phyloP scores from a whole-genome alignment of 2,329 filamentous ascomycete genomes.

The Talaromyces sp. region DNA sequence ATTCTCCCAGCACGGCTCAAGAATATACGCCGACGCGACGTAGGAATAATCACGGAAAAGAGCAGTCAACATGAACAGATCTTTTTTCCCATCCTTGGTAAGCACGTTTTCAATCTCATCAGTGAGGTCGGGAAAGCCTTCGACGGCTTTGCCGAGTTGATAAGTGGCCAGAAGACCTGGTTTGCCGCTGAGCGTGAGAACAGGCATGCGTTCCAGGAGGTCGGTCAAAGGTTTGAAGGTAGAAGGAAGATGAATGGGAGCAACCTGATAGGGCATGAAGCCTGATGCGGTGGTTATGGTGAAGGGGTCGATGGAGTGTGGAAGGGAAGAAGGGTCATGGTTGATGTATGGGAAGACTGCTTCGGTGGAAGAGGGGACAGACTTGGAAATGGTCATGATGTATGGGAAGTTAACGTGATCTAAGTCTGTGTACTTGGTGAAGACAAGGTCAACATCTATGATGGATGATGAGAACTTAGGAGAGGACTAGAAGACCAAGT shows the following conservation, averaged over 20 bases:
- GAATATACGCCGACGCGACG: slow-evolving; percentile 79
- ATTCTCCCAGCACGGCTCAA: slow-evolving; percentile 84
- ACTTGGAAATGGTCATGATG: slow-evolving; percentile 37
- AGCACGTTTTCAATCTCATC: slow-evolving; percentile 65
- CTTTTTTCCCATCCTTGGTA: slow-evolving; percentile 50
- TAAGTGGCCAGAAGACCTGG: slow-evolving; percentile 73
- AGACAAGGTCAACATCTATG: neutral
- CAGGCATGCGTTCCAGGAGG: slow-evolving; percentile 72
- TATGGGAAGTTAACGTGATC: neutral
- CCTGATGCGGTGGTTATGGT: slow-evolving; percentile 47
- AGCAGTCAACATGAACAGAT: slow-evolving; percentile 77
- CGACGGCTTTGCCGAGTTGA: slow-evolving; percentile 70
- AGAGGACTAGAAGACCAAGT: neutral
- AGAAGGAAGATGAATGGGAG: slow-evolving; percentile 56
- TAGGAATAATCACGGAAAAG: slow-evolving; percentile 91
- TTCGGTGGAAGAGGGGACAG: slow-evolving; percentile 35
- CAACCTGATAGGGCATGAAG: slow-evolving; percentile 42
- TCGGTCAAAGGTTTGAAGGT: slow-evolving; percentile 71
- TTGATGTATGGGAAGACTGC: slow-evolving; percentile 44
- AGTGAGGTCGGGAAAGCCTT: slow-evolving; percentile 75
- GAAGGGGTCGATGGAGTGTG: slow-evolving; percentile 44
- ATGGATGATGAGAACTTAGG: neutral
- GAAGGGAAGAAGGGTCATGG: slow-evolving; percentile 40
- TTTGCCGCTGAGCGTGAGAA: slow-evolving; percentile 67
- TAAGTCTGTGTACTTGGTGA: neutral